These are phyloP conservation scores for Castanea mollissima DNA, from an alignment of 306 rosid genomes.

Conservation along the genomic window DNA sequence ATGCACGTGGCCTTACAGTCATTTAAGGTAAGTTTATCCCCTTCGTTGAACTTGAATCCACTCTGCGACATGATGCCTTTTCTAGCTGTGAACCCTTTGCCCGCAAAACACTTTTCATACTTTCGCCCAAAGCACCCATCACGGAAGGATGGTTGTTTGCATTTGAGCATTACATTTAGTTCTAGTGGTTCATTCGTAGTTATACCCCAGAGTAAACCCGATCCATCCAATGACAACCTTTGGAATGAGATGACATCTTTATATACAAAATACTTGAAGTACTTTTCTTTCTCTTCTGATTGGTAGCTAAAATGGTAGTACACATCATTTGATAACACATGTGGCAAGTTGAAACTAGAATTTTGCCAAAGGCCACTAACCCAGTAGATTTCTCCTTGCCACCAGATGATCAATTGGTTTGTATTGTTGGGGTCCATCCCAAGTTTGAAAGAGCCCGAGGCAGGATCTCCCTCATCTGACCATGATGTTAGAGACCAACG, in stretches of 20 bases:
- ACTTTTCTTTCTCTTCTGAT: constrained; percentile 7
- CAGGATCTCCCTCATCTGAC: background rate
- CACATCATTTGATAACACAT: background rate
- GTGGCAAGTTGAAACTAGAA: background rate
- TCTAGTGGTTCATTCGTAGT: too few relatives aligned
- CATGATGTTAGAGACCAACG: constrained; percentile 7
- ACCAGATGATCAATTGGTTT: constrained; percentile 7
- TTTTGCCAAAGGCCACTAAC: background rate
- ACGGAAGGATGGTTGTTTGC: too few relatives aligned
- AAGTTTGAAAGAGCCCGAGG: constrained; percentile 11
- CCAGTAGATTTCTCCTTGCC: background rate
- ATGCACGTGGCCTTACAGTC: constrained; percentile 14
- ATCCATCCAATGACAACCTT: background rate
- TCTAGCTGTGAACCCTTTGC: too few relatives aligned
- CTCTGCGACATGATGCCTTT: background rate
- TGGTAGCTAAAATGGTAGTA: background rate
- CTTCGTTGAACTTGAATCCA: background rate
- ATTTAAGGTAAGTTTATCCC: background rate
- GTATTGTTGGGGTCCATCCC: constrained; percentile 3
- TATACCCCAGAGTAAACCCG: background rate
- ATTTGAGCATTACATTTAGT: rapidly evolving
- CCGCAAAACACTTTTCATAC: too few relatives aligned
- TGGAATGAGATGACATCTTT: background rate
- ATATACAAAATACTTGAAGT: background rate
- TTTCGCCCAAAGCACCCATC: too few relatives aligned